Conservation (phyloP, 805 yeast genomes). For the Torulaspora quercuum region DNA sequence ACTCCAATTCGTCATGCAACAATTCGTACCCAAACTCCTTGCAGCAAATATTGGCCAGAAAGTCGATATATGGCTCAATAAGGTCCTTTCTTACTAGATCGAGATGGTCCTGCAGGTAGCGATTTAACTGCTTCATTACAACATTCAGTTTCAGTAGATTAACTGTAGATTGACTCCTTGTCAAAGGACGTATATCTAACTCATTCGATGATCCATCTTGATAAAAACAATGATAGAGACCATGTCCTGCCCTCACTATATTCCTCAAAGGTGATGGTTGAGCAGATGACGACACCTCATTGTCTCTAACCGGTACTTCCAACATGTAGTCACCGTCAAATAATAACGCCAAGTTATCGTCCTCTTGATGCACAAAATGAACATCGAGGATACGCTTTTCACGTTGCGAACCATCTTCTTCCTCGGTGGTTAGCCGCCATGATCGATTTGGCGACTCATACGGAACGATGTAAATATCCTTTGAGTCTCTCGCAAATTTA, state of each 20-base stretch:
- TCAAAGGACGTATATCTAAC: conserved; percentile 11
- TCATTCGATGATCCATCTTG: conserved; percentile 13
- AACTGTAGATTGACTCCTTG: conserved; percentile 4
- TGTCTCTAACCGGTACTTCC: not conserved
- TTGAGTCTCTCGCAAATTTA: conserved; percentile 21
- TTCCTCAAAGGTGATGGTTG: conserved; percentile 1
- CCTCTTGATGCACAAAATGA: conserved; percentile 19
- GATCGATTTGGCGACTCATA: conserved; percentile 15
- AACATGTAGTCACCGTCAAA: conserved; percentile 24
- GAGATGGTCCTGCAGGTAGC: conserved; percentile 22
- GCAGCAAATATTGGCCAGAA: conserved; percentile 20
- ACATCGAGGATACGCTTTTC: conserved; percentile 18
- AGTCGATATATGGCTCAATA: conserved; percentile 22
- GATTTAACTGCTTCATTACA: conserved; percentile 15
- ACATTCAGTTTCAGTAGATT: conserved; percentile 15
- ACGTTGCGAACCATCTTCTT: conserved; percentile 4
- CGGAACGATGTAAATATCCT: conserved; percentile 17
- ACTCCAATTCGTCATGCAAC: conserved; percentile 36
- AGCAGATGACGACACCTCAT: not conserved
- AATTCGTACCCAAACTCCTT: conserved; percentile 19
- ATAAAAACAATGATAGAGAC: conserved; percentile 12
- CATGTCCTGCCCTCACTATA: conserved; percentile 6
- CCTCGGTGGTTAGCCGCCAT: conserved; percentile 19
- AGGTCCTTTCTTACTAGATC: conserved; percentile 20
- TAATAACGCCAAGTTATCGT: conserved; percentile 15